phyloP scores from a whole-genome alignment of 257 asterid genomes.

The Solanum paucissectum region DNA sequence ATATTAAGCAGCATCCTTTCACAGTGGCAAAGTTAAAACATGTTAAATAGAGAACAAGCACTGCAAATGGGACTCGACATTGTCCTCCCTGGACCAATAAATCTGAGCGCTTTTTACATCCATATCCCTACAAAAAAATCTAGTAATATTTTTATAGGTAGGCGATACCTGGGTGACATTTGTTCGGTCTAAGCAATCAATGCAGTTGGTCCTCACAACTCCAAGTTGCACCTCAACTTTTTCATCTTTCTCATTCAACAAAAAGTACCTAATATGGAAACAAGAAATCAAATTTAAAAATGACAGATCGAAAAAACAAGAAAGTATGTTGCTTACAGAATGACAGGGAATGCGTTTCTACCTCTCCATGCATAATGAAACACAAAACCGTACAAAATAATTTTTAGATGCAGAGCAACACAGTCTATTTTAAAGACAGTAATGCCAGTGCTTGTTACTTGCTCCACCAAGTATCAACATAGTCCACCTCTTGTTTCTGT shows the following conservation, averaged over 20 bases:
- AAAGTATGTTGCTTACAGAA: neutral
- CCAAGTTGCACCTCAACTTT: slow-evolving; percentile 73
- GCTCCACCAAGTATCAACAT: neutral
- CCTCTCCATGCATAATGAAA: neutral
- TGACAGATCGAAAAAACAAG: neutral
- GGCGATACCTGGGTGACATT: slow-evolving; percentile 84
- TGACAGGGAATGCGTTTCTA: neutral
- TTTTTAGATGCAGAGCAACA: neutral
- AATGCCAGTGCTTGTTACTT: neutral
- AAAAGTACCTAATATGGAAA: slow-evolving; percentile 38
- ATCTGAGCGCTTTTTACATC: neutral
- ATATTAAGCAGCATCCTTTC: neutral
- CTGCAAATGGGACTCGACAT: neutral
- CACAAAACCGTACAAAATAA: neutral
- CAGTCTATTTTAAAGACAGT: neutral
- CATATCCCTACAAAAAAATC: neutral
- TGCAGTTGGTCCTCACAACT: slow-evolving; percentile 84
- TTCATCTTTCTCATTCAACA: slow-evolving; percentile 77
- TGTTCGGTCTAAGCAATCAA: slow-evolving; percentile 97
- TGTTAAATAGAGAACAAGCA: neutral
- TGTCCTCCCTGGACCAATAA: neutral
- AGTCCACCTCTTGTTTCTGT: neutral
- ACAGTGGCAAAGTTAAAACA: neutral
- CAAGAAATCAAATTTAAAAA: neutral
- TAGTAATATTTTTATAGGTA: neutral